These are phyloP conservation scores for Pyrus hybrid DNA, from an alignment of 331 rosid species.

Conservation along the genomic window DNA sequence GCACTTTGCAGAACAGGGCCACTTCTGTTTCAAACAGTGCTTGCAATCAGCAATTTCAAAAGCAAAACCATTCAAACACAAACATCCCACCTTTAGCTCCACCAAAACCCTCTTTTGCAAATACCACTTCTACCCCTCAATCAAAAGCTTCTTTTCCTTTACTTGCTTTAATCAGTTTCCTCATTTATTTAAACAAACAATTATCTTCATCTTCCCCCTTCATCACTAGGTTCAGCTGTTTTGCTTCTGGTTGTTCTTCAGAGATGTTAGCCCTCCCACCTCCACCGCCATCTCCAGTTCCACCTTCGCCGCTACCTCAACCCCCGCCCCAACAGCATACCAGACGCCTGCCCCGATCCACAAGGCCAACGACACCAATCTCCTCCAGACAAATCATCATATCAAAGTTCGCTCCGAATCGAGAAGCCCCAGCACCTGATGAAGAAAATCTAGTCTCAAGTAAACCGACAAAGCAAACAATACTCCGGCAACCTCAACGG, in stretches of 20 bases:
- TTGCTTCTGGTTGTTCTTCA: constrained; percentile 5
- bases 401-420: constrained; percentile 27
- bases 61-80: constrained; percentile 35
- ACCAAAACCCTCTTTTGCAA: constrained; percentile 31
- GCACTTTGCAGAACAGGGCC: background rate
- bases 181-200: constrained; percentile 25
- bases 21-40: constrained; percentile 13
- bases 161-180: constrained; percentile 18
- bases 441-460: constrained; percentile 7
- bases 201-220: constrained; percentile 21
- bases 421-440: constrained; percentile 9
- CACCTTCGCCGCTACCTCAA: constrained; percentile 26
- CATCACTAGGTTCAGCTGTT: constrained; percentile 14
- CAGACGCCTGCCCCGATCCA: background rate
- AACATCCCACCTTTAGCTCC: constrained; percentile 28
- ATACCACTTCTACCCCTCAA: constrained; percentile 33
- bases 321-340: constrained; percentile 18
- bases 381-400: constrained; percentile 34
- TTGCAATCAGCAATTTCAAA: constrained; percentile 7
- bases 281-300: constrained; percentile 21
- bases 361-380: constrained; percentile 15
- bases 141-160: constrained; percentile 49
- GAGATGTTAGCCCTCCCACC: constrained; percentile 46
- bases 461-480: constrained; percentile 25
- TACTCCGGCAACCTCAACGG: constrained; percentile 29